Evolutionary conservation across 2,329 filamentous ascomycete genomes (phyloP).

Genomic region (Alternaria incomplexa): DNA sequence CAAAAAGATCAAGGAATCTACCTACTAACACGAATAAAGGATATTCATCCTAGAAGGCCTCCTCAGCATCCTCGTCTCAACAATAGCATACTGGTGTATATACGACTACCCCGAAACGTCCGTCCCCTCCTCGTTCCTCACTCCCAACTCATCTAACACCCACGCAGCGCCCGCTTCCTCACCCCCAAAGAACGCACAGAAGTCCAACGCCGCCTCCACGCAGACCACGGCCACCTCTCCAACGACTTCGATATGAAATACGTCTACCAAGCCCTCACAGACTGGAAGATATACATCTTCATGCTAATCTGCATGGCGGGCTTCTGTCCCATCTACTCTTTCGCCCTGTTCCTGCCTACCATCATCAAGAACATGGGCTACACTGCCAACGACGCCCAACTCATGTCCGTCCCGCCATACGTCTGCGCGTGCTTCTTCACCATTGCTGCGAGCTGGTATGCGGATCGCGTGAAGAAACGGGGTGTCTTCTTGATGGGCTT

Average conservation of each 20-base stretch:
- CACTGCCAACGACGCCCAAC: conserved; percentile 49
- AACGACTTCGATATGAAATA: conserved; percentile 48
- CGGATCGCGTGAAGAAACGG: conserved; percentile 36
- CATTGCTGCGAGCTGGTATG: conserved; percentile 38
- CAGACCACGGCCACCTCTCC: conserved; percentile 64
- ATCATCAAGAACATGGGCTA: conserved; percentile 70
- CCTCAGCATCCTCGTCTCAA: conserved; percentile 40
- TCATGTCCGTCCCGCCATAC: conserved; percentile 64
- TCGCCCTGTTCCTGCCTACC: conserved; percentile 59
- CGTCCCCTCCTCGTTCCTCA: conserved; percentile 68
- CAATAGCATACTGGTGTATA: conserved; percentile 56
- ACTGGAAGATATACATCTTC: conserved; percentile 54
- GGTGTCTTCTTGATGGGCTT: conserved; percentile 42
- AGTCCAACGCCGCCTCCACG: conserved; percentile 62
- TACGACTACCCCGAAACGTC: conserved; percentile 64
- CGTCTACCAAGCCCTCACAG: conserved; percentile 46
- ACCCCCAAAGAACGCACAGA: conserved; percentile 59
- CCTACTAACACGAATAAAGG: background rate
- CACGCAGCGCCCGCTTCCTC: conserved; percentile 64
- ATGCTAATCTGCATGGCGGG: conserved; percentile 50
- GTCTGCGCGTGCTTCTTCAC: conserved; percentile 52
- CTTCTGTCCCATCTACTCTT: conserved; percentile 53
- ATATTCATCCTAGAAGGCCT: conserved; percentile 39
- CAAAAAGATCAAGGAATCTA: background rate
- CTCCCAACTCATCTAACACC: conserved; percentile 48